Conservation (phyloP, 139 green algal species). For the Chlorokybus atmophyticus region DNA sequence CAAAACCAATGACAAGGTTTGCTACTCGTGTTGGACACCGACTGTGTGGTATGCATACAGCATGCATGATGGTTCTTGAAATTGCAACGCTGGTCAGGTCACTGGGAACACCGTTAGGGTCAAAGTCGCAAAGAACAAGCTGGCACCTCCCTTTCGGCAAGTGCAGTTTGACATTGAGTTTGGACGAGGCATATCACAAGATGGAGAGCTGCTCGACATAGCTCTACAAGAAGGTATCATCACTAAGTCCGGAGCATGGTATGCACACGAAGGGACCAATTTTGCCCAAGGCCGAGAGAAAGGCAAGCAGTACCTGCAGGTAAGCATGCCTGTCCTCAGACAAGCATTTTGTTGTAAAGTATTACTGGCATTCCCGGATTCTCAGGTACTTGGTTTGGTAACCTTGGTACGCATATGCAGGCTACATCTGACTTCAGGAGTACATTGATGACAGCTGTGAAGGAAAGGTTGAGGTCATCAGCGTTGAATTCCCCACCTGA, state of each 20-base stretch:
- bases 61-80: too few relatives aligned
- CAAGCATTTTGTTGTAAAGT: too few relatives aligned
- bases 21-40: too few relatives aligned
- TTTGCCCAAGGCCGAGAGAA: neutral
- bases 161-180: slow-evolving; percentile 87
- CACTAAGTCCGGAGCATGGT: slow-evolving; percentile 44
- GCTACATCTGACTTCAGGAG: too few relatives aligned
- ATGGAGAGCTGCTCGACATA: slow-evolving; percentile 31
- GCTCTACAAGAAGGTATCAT: slow-evolving; percentile 33
- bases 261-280: slow-evolving; percentile 32
- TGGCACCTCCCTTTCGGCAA: slow-evolving; percentile 32
- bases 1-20: slow-evolving; percentile 12
- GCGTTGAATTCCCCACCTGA: too few relatives aligned
- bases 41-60: too few relatives aligned
- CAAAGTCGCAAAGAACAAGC: slow-evolving; percentile 88
- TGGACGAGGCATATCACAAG: slow-evolving; percentile 53
- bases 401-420: too few relatives aligned
- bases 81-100: neutral
- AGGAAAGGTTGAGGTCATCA: too few relatives aligned
- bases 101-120: slow-evolving; percentile 38
- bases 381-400: too few relatives aligned
- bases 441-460: too few relatives aligned
- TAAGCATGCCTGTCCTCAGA: too few relatives aligned
- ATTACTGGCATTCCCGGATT: too few relatives aligned
- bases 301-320: neutral